These are phyloP conservation scores for Leonotis leonurus DNA, from an alignment of 257 asterid genomes.

Conservation along the genomic window DNA sequence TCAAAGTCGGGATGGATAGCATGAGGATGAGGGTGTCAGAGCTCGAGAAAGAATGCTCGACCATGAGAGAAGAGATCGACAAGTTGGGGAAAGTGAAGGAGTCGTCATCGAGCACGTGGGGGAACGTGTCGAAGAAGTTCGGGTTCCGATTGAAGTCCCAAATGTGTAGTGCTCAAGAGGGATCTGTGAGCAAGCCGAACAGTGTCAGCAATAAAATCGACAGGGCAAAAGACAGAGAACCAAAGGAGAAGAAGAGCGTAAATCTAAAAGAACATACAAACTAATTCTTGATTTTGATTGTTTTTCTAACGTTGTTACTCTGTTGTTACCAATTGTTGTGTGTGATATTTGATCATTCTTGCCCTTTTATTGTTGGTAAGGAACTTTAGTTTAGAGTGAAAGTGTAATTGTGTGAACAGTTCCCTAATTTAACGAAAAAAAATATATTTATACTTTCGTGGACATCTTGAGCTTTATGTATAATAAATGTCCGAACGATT, in stretches of 20 bases:
- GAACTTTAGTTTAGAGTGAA: conserved; percentile 27
- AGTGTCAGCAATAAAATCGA: conserved; percentile 34
- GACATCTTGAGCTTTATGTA: background rate
- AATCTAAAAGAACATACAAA: conserved; percentile 27
- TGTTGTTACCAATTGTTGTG: conserved; percentile 3
- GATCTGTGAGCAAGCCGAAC: conserved; percentile 74
- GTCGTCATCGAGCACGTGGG: conserved; percentile 47
- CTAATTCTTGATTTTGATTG: conserved; percentile 1
- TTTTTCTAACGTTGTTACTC: background rate
- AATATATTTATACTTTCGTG: background rate
- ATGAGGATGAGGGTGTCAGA: conserved; percentile 88
- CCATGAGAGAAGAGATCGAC: conserved; percentile 78
- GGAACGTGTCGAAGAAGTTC: conserved; percentile 64
- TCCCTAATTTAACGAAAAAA: conserved; percentile 9
- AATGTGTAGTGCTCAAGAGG: conserved; percentile 96
- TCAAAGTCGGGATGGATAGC: conserved; percentile 95
- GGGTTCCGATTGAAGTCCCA: conserved; percentile 81
- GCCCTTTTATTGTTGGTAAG: conserved; percentile 1
- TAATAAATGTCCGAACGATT: too few relatives aligned
- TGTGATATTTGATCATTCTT: conserved; percentile 8
- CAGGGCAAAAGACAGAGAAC: conserved; percentile 40
- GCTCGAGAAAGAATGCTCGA: conserved; percentile 88
- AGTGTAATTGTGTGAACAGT: conserved; percentile 25
- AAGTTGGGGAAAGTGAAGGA: conserved; percentile 68
- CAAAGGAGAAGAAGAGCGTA: conserved; percentile 49